A percentile compares a stretch with the other conserved stretches of the same genome.
Evolutionary conservation across 73 alveolate species (phyloP).

Genomic region (Uronychia setigera): DNA sequence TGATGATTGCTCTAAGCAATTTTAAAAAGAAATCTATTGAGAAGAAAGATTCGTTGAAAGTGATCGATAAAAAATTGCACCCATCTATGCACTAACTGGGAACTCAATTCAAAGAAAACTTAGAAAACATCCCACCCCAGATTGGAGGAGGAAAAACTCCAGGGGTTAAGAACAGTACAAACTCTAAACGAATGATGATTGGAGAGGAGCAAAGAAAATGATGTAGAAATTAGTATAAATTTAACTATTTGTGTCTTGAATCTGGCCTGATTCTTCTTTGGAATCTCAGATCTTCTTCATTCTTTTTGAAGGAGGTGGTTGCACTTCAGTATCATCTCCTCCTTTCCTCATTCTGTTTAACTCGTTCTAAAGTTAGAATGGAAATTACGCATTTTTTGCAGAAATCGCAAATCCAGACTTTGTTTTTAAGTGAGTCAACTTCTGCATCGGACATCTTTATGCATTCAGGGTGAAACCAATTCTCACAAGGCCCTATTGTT

Average conservation of each 20-base stretch:
- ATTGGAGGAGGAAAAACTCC: no score
- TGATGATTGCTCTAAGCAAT: slow-evolving; percentile 82
- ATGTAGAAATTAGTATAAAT: neutral
- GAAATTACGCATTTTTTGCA: neutral
- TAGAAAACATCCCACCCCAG: neutral
- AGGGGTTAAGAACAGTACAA: no score
- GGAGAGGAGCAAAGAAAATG: no score
- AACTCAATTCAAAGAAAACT: neutral
- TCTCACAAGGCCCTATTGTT: neutral
- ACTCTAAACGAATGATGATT: no score
- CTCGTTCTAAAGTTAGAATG: neutral
- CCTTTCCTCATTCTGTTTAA: neutral
- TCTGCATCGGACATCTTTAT: neutral
- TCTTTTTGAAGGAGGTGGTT: neutral
- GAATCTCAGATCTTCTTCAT: neutral
- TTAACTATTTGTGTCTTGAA: neutral
- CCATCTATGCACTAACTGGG: no score
- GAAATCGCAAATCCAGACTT: neutral
- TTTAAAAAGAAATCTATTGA: slow-evolving; percentile 14
- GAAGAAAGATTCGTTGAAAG: no score
- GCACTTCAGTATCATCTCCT: neutral
- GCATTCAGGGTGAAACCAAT: neutral
- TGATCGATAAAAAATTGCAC: no score
- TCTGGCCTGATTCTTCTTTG: no score
- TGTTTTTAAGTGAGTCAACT: neutral